A percentile compares a stretch with the other conserved stretches of the same genome.
Conservation (phyloP, 345 rosid species). For the Angophora floribunda region DNA sequence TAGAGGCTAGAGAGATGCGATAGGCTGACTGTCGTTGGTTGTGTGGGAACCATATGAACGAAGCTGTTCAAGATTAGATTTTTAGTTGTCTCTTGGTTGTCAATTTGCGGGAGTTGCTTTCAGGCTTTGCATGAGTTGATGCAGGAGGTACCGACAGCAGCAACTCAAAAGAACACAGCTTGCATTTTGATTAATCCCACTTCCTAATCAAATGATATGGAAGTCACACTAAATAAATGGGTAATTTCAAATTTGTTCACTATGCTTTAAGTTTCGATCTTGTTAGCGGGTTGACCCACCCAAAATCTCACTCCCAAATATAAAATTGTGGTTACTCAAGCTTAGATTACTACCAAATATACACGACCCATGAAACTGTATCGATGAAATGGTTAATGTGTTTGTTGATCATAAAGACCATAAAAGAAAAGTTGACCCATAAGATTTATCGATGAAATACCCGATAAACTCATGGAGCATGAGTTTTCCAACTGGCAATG, state of each 20-base stretch:
- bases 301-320: background rate
- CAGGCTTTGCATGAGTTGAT: background rate
- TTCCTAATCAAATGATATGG: background rate
- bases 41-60: background rate
- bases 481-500: background rate
- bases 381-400: rapidly evolving
- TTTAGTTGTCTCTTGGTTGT: background rate
- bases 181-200: background rate
- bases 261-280: background rate
- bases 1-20: background rate
- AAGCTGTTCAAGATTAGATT: background rate
- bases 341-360: background rate
- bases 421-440: background rate
- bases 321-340: background rate
- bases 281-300: background rate
- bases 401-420: background rate
- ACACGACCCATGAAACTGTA: rapidly evolving
- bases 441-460: background rate
- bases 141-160: background rate
- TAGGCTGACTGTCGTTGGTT: background rate
- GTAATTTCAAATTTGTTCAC: background rate
- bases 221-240: background rate
- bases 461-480: background rate
- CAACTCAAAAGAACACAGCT: background rate
- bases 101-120: background rate